A percentile compares a stretch with the other conserved stretches of the same genome.
phyloP scores from a whole-genome alignment of 2,329 filamentous ascomycete species.

The Colletotrichum endophyticum region DNA sequence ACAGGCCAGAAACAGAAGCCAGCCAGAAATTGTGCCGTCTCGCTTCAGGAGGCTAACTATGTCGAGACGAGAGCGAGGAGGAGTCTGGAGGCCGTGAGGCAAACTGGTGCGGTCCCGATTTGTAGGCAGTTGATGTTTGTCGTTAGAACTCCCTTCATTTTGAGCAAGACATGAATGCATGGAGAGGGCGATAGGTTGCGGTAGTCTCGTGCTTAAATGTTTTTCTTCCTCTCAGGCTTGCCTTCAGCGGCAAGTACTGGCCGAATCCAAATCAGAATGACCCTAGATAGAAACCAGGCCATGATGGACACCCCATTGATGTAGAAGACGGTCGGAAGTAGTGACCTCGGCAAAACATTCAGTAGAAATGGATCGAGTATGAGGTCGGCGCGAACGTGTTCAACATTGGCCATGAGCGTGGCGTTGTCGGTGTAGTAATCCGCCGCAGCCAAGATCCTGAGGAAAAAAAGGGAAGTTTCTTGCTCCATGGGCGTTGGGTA shows the following conservation, averaged over 20 bases:
- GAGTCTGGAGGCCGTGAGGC: not conserved
- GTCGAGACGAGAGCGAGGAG: not conserved
- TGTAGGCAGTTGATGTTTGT: constrained; percentile 7
- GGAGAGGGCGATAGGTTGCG: not conserved
- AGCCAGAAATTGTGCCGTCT: not conserved
- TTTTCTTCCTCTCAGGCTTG: constrained; percentile 44
- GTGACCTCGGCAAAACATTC: constrained; percentile 79
- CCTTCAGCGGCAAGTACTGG: constrained; percentile 27
- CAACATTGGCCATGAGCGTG: constrained; percentile 76
- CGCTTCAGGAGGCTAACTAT: not conserved
- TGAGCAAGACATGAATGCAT: constrained; percentile 4
- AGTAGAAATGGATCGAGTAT: constrained; percentile 86
- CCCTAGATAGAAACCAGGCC: constrained; percentile 48
- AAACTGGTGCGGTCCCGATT: not conserved
- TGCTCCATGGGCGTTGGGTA: not conserved
- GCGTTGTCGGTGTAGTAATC: constrained; percentile 83
- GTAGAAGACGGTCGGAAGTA: constrained; percentile 75
- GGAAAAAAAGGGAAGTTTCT: constrained; percentile 64
- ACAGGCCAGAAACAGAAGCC: not conserved
- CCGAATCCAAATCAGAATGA: constrained; percentile 36
- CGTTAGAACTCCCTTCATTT: constrained; percentile 9
- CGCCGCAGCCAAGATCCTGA: constrained; percentile 77
- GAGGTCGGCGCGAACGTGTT: constrained; percentile 77
- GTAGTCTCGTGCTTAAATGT: constrained; percentile 8
- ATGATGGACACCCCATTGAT: constrained; percentile 63